Evolutionary conservation across 345 rosid species (phyloP), one percentile per base, ranked within the genome.

Genomic region (Citrus maxima): DNA sequence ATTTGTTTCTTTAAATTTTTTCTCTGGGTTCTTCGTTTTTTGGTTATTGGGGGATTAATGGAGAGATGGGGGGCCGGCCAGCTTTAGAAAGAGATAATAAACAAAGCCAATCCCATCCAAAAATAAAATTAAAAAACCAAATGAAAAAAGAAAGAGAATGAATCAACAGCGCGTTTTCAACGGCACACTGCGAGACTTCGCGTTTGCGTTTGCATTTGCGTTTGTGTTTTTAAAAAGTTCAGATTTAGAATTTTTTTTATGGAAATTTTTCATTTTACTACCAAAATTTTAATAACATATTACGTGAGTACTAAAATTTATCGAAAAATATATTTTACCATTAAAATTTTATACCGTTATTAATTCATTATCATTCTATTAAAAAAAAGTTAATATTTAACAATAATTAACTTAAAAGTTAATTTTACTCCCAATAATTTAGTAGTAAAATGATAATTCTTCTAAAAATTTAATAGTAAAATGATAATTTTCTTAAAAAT

Each of bases 161-260:
- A 7, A 34, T 35, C 9, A 32, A 34, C 60, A 3, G 51, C 51
- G 70, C 81, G 84, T 72, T 82, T 82, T 84, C 82, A 75, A 82
- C 79, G 87, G 84, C 72, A 71, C 46, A 10, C 18, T 32, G 56
- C 70, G 40, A 72, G 85, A 70, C 25, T n/a, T n/a, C 6, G 27
- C 8, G 18, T 32, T 32, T 10, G 46, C 13, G 18, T 32, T 22
- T 10, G 18, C 14, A 42, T 42, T 42, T 10, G 49, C 14, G 51
- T 46, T 3, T 3, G 51, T 0, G 51, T 46, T 46, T 9, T 46
- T 46, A 12, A 46, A 56, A 5, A 55, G 25, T 42, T 65, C 6
- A 65, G 69, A 65, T 34, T 34, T 19, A 21, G n/a, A 19, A 12
- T 46, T 46, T 46, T 46, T 30, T 32, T 32, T 30, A 30, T 3